Evolutionary conservation across 805 yeast genomes (phyloP).

Genomic region (Metschnikowia gelsemii): DNA sequence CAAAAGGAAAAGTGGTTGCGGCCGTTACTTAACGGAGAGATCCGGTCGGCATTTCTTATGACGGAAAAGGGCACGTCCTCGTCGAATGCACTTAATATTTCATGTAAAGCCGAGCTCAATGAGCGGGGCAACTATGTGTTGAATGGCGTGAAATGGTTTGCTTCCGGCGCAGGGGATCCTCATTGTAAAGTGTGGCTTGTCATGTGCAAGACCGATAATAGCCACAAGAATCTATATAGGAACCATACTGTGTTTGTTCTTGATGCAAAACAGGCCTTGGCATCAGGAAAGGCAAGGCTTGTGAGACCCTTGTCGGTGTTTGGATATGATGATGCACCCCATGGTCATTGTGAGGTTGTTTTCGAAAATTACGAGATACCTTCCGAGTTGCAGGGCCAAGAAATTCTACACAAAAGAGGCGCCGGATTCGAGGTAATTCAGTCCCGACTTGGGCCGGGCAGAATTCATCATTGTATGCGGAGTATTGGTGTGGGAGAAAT

Average conservation of each 20-base stretch:
- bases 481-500: conserved; percentile 60
- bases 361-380: conserved; percentile 52
- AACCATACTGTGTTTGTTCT: conserved; percentile 59
- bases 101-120: conserved; percentile 41
- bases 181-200: conserved; percentile 53
- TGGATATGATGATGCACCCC: conserved; percentile 70
- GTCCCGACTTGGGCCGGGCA: conserved; percentile 66
- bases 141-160: conserved; percentile 68
- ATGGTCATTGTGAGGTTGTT: conserved; percentile 63
- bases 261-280: conserved; percentile 50
- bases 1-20: conserved; percentile 48
- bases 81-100: conserved; percentile 61
- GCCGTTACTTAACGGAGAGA: conserved; percentile 54
- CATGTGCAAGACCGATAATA: conserved; percentile 48
- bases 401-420: conserved; percentile 45
- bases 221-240: conserved; percentile 34
- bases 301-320: conserved; percentile 53
- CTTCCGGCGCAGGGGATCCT: conserved; percentile 70
- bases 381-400: conserved; percentile 41
- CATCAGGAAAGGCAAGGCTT: conserved; percentile 48
- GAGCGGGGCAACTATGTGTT: conserved; percentile 47
- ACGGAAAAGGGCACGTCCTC: conserved; percentile 61
- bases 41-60: conserved; percentile 63
- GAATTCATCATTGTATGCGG: conserved; percentile 71
- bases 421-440: conserved; percentile 64